A percentile compares a stretch with the other conserved stretches of the same genome.
Conservation (phyloP, 1,139 yeast genomes). For the Candida pseudoviswanathii region DNA sequence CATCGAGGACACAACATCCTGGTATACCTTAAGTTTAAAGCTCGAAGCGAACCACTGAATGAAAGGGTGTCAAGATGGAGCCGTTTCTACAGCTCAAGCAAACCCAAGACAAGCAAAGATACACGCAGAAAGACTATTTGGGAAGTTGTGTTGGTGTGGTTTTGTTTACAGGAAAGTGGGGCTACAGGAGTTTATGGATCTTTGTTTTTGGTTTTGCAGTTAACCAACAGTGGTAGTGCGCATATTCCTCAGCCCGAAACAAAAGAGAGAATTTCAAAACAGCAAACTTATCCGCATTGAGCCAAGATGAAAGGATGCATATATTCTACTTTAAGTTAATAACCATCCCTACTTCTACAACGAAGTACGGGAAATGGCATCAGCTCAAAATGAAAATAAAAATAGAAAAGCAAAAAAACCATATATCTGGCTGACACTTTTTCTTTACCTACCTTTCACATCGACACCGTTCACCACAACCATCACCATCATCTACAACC, state of each 20-base stretch:
- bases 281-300: neutral
- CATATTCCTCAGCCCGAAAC: neutral
- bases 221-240: neutral
- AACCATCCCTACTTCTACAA: neutral
- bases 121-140: too few relatives aligned
- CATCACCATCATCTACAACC: neutral
- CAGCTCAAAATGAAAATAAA: neutral
- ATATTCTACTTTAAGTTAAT: constrained; percentile 2
- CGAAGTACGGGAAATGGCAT: neutral
- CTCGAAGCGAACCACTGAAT: too few relatives aligned
- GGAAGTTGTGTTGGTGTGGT: too few relatives aligned
- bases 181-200: too few relatives aligned
- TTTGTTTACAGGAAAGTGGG: too few relatives aligned
- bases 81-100: too few relatives aligned
- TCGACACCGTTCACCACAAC: neutral
- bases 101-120: too few relatives aligned
- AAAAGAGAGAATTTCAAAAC: neutral
- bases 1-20: neutral
- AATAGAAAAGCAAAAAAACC: neutral
- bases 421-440: too few relatives aligned
- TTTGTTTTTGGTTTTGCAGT: too few relatives aligned
- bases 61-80: neutral
- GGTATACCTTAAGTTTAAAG: neutral
- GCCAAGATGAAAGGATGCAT: neutral
- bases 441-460: neutral